Evolutionary conservation across 2,329 filamentous ascomycete genomes (phyloP).

Genomic region (Thielaviopsis musarum): DNA sequence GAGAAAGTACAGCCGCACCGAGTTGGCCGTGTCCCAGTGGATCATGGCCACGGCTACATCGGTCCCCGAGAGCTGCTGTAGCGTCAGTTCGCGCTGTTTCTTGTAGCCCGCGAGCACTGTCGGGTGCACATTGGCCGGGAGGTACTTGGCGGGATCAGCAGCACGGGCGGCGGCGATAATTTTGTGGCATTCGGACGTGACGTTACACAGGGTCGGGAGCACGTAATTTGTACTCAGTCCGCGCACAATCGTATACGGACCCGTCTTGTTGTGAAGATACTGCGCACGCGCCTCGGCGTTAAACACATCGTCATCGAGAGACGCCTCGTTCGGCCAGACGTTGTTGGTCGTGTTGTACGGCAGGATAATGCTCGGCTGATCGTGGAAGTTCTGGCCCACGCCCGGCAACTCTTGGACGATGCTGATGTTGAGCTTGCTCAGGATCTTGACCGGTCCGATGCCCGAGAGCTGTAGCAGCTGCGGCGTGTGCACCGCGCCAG

Average conservation of each 20-base stretch:
- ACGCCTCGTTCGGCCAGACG: slow-evolving; percentile 15
- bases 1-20: slow-evolving; percentile 19
- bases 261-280: slow-evolving; percentile 18
- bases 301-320: slow-evolving; percentile 18
- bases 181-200: slow-evolving; percentile 17
- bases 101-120: slow-evolving; percentile 23
- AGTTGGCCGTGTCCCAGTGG: slow-evolving; percentile 19
- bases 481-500: slow-evolving; percentile 25
- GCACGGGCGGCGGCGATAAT: slow-evolving; percentile 16
- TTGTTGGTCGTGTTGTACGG: slow-evolving; percentile 16
- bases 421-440: slow-evolving; percentile 23
- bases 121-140: slow-evolving; percentile 19
- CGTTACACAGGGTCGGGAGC: slow-evolving; percentile 20
- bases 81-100: slow-evolving; percentile 20
- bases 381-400: slow-evolving; percentile 31
- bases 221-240: slow-evolving; percentile 18
- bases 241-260: slow-evolving; percentile 18
- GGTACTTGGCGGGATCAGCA: slow-evolving; percentile 20
- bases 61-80: slow-evolving; percentile 17
- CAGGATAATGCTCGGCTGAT: slow-evolving; percentile 20
- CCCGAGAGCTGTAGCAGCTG: slow-evolving; percentile 34
- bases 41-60: slow-evolving; percentile 18
- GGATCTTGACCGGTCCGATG: slow-evolving; percentile 23
- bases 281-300: slow-evolving; percentile 18
- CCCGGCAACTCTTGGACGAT: slow-evolving; percentile 28